Conservation (phyloP, 2,329 filamentous ascomycete species). For the Alternaria rosae region DNA sequence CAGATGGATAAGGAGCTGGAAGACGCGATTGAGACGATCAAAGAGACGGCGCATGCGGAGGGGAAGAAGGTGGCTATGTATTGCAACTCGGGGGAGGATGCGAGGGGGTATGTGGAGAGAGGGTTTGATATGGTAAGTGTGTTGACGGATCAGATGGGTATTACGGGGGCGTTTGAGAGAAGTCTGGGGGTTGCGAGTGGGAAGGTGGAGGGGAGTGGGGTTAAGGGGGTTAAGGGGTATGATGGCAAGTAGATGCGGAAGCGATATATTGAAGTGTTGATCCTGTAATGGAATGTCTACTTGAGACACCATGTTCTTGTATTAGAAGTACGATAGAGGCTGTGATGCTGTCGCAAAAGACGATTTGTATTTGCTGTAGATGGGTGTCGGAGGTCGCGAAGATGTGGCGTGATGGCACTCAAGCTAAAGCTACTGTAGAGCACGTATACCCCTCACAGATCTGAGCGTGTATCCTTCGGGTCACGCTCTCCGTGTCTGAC, state of each 20-base stretch:
- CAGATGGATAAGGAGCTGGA: conserved; percentile 60
- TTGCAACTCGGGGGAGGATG: conserved; percentile 60
- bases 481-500: no score
- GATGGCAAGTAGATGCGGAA: conserved; percentile 22
- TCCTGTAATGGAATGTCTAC: neutral
- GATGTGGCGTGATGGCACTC: no score
- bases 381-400: no score
- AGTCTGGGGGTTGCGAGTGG: conserved; percentile 46
- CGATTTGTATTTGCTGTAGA: no score
- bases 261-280: no score
- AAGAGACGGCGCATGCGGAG: conserved; percentile 59
- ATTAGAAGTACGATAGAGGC: no score
- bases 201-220: conserved; percentile 16
- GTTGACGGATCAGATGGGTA: conserved; percentile 56
- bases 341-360: no score
- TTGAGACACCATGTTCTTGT: neutral
- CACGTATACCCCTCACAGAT: no score
- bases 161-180: conserved; percentile 52
- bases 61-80: conserved; percentile 65
- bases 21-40: conserved; percentile 60
- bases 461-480: no score
- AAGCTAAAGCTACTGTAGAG: no score
- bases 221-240: conserved; percentile 28
- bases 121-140: conserved; percentile 63
- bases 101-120: conserved; percentile 59